phyloP scores from a whole-genome alignment of 225 moss, liverwort and hornwort genomes.

The Bryoerythrophyllum caledonicum region DNA sequence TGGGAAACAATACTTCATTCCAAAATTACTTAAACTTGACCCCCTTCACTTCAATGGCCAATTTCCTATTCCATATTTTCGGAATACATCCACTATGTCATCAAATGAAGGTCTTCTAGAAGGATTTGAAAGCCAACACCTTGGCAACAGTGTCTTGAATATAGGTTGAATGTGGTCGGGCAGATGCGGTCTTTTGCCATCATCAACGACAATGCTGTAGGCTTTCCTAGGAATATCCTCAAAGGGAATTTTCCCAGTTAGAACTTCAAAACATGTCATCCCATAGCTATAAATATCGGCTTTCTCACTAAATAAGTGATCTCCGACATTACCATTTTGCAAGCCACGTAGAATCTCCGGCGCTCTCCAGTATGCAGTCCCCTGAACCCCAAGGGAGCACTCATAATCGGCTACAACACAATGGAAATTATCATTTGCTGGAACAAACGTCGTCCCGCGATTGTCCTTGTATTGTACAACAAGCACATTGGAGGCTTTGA shows the following conservation, averaged over 20 bases:
- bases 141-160: neutral
- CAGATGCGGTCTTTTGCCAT: neutral
- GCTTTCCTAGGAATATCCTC: neutral
- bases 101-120: neutral
- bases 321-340: neutral
- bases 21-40: no score
- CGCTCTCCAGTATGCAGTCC: neutral
- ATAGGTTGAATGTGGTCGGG: neutral
- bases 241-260: neutral
- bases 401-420: neutral
- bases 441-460: neutral
- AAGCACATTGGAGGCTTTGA: constrained; percentile 2
- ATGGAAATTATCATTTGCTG: neutral
- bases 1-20: no score
- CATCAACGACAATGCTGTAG: neutral
- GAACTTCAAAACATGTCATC: neutral
- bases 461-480: neutral
- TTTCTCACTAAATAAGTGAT: neutral
- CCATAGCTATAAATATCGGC: neutral
- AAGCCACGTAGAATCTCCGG: neutral
- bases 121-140: neutral
- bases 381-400: neutral
- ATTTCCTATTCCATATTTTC: no score
- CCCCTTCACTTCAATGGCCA: no score
- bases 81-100: neutral